Base-by-base conservation (phyloP, 129 eudicot genomes). In the Smallanthus sonchifolius region DNA sequence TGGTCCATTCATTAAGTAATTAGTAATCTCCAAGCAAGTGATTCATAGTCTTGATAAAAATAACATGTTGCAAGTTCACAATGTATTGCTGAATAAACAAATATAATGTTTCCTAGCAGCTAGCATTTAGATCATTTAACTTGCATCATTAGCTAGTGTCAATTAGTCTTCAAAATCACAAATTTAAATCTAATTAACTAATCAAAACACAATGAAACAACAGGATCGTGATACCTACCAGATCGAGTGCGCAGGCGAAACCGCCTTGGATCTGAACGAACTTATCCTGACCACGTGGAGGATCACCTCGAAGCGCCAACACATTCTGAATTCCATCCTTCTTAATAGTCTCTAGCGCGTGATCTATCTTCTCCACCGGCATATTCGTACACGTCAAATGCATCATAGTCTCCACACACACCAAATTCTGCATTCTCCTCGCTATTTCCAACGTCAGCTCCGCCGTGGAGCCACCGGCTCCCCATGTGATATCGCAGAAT, bases 391-490 rank as follows among this genome's bases (percentile, higher is more conserved):
- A 95, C 11, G 99, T 95, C 70, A 95, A 82, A 76, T 95, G 99
- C 99, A 95, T 95, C 99, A 95, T 95, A 5, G 97, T 81, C 83
- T 95, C 99, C 3, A 95, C 96, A 24, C 99, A 91, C 34, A 95
- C 96, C 87, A 91, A 85, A 72, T 95, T 95, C 88, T 95, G 99
- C 99, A 95, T 95, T 59, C 97, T 82, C 45, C 87, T 91, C 6
- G 96, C 94, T 3, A 95, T 95, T 62, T 95, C 99, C 32, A 95
- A 76, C 0, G 99, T 95, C 40, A 95, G 86, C 75, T 95, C 99
- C 3, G 99, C 99, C 1, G 99, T 95, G 9, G 99, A 80, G 0
- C 99, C 99, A n/a, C 99, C 99, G 24, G 99, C 99, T 0, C 99
- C 99, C 99, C 99, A 95, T 0, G 99, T 95, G 5, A 95, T 95